Evolutionary conservation across 169 alveolate species (phyloP).

Genomic region (Plasmodium malariae): DNA sequence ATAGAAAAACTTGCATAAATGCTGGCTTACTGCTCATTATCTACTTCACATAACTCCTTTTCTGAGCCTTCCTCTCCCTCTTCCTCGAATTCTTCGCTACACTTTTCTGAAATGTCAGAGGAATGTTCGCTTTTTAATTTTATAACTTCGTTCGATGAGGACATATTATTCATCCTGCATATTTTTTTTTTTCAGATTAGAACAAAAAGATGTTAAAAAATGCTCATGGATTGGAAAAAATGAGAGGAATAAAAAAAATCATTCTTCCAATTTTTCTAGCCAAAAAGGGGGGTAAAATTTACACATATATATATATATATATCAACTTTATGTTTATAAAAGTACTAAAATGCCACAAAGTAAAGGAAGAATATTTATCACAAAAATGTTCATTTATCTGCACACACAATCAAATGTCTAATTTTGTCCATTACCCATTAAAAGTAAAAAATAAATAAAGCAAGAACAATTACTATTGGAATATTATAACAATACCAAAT

Average conservation of each 20-base stretch:
- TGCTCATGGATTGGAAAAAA: background rate
- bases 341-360: too few species aligned
- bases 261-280: too few species aligned
- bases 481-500: too few species aligned
- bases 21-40: slow-evolving; percentile 27
- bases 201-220: background rate
- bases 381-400: too few species aligned
- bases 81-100: background rate
- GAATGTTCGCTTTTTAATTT: slow-evolving; percentile 10
- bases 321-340: background rate
- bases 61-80: background rate
- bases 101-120: slow-evolving; percentile 5
- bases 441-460: too few species aligned
- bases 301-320: background rate
- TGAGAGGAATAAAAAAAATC: slow-evolving; percentile 1
- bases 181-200: slow-evolving; percentile 21
- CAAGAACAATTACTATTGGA: too few species aligned
- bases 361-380: too few species aligned
- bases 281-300: too few species aligned
- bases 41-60: slow-evolving; percentile 14
- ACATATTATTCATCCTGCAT: slow-evolving; percentile 17
- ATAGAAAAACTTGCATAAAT: background rate
- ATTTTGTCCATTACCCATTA: too few species aligned
- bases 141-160: slow-evolving; percentile 16
- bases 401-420: too few species aligned